Conservation (phyloP, 352 stramenopile genomes). For the Plasmopara viticola region DNA sequence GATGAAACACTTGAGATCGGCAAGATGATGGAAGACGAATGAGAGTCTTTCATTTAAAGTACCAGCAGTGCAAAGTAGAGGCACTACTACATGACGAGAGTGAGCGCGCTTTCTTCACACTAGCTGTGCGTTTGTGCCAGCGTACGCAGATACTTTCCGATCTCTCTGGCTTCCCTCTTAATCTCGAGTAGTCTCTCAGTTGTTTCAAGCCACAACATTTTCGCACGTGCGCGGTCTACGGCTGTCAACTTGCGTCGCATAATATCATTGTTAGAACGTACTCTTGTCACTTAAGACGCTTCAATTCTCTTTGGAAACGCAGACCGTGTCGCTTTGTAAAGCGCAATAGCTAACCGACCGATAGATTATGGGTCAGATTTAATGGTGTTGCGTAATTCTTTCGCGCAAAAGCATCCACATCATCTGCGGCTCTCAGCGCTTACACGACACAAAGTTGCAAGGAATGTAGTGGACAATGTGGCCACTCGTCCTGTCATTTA, state of each 20-base stretch:
- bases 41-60: neutral
- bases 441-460: too few species aligned
- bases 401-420: conserved; percentile 14
- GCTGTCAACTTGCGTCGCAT: neutral
- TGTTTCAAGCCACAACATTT: conserved; percentile 13
- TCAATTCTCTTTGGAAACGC: conserved; percentile 16
- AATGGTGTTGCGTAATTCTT: conserved; percentile 17
- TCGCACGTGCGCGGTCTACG: conserved; percentile 4
- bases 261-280: neutral
- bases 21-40: neutral
- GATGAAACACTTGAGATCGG: conserved; percentile 2
- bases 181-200: conserved; percentile 19
- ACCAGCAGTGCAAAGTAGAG: neutral
- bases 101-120: conserved; percentile 1
- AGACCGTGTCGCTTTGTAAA: conserved; percentile 23
- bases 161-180: conserved; percentile 16
- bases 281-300: neutral
- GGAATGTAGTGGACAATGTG: too few species aligned
- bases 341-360: conserved; percentile 20
- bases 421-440: conserved; percentile 6
- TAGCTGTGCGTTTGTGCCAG: conserved; percentile 4
- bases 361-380: conserved; percentile 13
- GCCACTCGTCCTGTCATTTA: too few species aligned
- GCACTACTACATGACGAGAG: neutral
- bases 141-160: conserved; percentile 19